Evolutionary conservation across 78 protist genomes (phyloP).

Genomic region (Goniomonas avonlea): DNA sequence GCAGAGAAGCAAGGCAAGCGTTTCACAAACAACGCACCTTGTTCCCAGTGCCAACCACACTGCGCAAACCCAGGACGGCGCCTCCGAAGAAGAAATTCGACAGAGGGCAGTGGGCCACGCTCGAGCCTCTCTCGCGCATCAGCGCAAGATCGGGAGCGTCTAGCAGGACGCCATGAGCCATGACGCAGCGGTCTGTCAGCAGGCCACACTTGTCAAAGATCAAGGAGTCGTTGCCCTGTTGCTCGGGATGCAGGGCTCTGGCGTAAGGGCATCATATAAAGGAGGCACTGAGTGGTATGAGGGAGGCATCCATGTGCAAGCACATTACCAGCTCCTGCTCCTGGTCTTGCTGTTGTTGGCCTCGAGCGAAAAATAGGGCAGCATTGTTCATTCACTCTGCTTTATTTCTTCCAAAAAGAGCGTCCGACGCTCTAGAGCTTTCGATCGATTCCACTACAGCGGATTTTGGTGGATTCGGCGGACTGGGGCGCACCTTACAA

Average conservation of each 20-base stretch:
- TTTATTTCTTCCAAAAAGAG: neutral
- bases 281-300: too few relatives aligned
- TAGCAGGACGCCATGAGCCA: conserved; percentile 32
- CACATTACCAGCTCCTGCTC: too few relatives aligned
- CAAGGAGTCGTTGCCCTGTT: neutral
- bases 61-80: neutral
- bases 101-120: conserved; percentile 30
- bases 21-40: too few relatives aligned
- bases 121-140: conserved; percentile 6
- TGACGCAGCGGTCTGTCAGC: conserved; percentile 1
- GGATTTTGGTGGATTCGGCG: too few relatives aligned
- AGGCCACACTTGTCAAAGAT: conserved; percentile 23
- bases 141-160: neutral
- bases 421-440: too few relatives aligned
- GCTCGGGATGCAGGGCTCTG: neutral
- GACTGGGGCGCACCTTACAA: too few relatives aligned
- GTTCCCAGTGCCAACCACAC: neutral
- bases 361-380: neutral
- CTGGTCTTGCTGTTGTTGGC: too few relatives aligned
- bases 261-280: too few relatives aligned
- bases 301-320: too few relatives aligned
- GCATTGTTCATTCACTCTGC: neutral
- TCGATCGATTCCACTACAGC: too few relatives aligned
- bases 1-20: too few relatives aligned
- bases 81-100: conserved; percentile 24